Base-by-base conservation (phyloP, 1,139 yeast genomes). In the Protomyces macrosporus region DNA sequence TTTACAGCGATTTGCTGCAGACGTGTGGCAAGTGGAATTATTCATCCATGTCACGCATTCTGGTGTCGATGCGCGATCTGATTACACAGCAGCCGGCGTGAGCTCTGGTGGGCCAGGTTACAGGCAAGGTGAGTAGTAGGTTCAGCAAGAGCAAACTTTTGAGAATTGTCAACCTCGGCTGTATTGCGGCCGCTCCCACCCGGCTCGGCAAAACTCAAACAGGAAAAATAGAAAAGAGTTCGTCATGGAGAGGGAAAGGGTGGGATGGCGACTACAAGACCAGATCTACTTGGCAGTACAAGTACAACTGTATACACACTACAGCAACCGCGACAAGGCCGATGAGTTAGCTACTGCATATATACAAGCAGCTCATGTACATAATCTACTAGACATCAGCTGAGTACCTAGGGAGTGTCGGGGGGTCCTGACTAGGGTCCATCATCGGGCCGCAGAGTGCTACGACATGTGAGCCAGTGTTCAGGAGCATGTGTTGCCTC, bases 21-120 rank as follows among this genome's bases (percentile, higher is more conserved):
- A 40, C 51, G 16, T 58, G 62, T 39, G 62, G 62, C 39, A 23
- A 55, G 30, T 58, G 45, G 52, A 58, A 58, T 16, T 58, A 52
- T 35, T 40, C 52, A 6, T 45, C 42, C 16, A 58, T 58, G 62
- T 16, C 16, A 4, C n/a, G 16, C 30, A 42, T 42, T 4, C 16
- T 42, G 48, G 48, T 42, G 16, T 42, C 48, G 3, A 42, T 42
- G 48, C 23, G 48, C 30, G 32, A 42, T 42, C 14, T 42, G 32
- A 14, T 42, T 10, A 42, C 48, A 4, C 48, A 16, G 33, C 48
- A 42, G 48, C n/a, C 23, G 23, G 23, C 23, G 23, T 23, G 23
- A 23, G 23, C 23, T 23, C 23, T n/a, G n/a, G n/a, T n/a, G n/a
- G n/a, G n/a, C n/a, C n/a, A n/a, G n/a, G n/a, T n/a, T n/a, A n/a